Percentiles rank a stretch among this genome's conserved stretches.
These are phyloP conservation scores for Parmales sp. DNA, from an alignment of 108 stramenopile species.

Conservation along the genomic window DNA sequence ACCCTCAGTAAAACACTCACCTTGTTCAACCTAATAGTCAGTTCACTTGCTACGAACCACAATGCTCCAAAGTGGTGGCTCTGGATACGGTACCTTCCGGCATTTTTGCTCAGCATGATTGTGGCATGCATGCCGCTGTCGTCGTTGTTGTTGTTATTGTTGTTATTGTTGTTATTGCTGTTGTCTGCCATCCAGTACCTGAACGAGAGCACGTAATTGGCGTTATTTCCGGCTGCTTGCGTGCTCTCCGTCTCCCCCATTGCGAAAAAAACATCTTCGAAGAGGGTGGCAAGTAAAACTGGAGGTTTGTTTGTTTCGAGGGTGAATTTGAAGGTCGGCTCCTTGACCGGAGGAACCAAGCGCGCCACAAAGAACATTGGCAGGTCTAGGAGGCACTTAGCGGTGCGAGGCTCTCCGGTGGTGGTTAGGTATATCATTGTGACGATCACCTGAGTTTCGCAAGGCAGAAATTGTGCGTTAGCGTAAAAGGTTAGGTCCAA, in stretches of 20 bases:
- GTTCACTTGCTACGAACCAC: neutral
- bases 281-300: neutral
- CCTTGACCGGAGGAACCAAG: neutral
- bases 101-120: neutral
- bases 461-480: neutral
- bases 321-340: conserved; percentile 4
- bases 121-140: neutral
- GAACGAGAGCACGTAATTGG: conserved; percentile 4
- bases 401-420: neutral
- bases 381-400: neutral
- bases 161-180: too few species aligned
- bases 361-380: neutral
- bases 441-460: neutral
- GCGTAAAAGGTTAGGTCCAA: neutral
- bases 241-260: neutral
- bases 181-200: neutral
- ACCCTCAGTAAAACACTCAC: too few species aligned
- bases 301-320: conserved; percentile 4
- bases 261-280: conserved; percentile 8
- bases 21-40: neutral
- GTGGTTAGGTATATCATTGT: neutral
- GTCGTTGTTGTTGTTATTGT: too few species aligned
- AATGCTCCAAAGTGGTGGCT: neutral
- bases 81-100: conserved; percentile 3
- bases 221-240: neutral